These are phyloP conservation scores for Galeopsis tetrahit DNA, from an alignment of 257 asterid genomes.

Conservation along the genomic window DNA sequence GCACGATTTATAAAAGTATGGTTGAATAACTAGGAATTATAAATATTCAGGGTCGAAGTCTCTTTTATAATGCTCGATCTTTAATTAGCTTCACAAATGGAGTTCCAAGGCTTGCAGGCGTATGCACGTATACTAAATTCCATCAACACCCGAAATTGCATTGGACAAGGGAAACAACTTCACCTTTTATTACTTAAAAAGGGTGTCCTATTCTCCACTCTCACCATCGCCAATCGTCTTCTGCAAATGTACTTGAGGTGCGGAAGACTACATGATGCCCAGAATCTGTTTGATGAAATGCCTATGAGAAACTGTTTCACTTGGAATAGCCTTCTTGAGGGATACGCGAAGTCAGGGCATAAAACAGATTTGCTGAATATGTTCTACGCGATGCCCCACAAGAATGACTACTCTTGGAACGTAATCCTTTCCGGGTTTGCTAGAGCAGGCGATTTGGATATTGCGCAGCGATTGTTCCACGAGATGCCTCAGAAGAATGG, in stretches of 20 bases:
- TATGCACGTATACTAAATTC: conserved; percentile 65
- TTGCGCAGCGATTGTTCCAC: conserved; percentile 45
- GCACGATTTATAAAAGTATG: too few species aligned
- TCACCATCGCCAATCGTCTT: conserved; percentile 72
- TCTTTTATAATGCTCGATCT: too few species aligned
- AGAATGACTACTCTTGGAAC: conserved; percentile 80
- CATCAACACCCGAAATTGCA: conserved; percentile 44
- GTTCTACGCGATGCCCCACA: conserved; percentile 61
- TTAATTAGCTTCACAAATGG: conserved; percentile 38
- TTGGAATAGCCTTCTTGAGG: conserved; percentile 83
- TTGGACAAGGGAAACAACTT: conserved; percentile 63
- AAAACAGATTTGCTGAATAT: conserved; percentile 37
- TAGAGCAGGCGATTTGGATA: conserved; percentile 56
- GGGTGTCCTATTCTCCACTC: conserved; percentile 62
- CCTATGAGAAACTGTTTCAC: conserved; percentile 64
- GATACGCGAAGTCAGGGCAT: conserved; percentile 54
- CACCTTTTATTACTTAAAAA: conserved; percentile 77
- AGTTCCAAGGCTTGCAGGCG: conserved; percentile 49
- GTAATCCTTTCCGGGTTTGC: conserved; percentile 57
- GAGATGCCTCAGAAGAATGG: conserved; percentile 80
- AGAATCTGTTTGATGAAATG: conserved; percentile 74
- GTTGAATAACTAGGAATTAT: too few species aligned
- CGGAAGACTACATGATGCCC: conserved; percentile 56
- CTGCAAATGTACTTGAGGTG: conserved; percentile 77
- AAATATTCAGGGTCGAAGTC: too few species aligned